Conservation (phyloP, 2,329 filamentous ascomycete species). For the Alternaria metachromatica region DNA sequence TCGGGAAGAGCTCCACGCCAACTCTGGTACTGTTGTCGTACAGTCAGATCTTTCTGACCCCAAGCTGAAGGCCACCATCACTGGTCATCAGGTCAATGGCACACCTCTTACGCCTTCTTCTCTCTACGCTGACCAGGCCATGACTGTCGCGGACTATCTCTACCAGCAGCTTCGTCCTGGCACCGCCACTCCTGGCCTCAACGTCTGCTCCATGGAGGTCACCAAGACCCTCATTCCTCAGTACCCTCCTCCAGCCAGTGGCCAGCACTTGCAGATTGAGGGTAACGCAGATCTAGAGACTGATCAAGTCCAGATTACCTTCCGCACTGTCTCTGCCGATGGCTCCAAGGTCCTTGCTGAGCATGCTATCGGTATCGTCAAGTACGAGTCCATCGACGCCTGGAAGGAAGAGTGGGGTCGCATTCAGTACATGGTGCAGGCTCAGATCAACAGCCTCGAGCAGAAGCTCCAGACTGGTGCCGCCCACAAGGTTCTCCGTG, state of each 20-base stretch:
- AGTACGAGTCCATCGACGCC: constrained; percentile 64
- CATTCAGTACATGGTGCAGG: constrained; percentile 65
- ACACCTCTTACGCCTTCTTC: constrained; percentile 70
- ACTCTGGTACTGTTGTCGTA: constrained; percentile 65
- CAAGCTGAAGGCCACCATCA: constrained; percentile 67
- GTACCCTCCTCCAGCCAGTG: constrained; percentile 55
- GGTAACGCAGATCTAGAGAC: constrained; percentile 65
- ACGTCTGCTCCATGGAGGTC: constrained; percentile 72
- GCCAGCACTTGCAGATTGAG: constrained; percentile 67
- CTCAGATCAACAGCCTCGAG: constrained; percentile 69
- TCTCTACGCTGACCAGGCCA: constrained; percentile 69
- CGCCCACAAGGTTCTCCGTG: constrained; percentile 75
- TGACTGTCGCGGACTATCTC: constrained; percentile 71
- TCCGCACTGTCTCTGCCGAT: constrained; percentile 65
- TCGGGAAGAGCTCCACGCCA: constrained; percentile 67
- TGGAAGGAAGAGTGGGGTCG: constrained; percentile 73
- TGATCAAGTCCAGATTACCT: constrained; percentile 62
- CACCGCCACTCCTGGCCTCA: constrained; percentile 63
- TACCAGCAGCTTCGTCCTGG: constrained; percentile 69
- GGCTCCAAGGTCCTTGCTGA: constrained; percentile 63
- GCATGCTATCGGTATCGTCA: constrained; percentile 68
- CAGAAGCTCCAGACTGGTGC: constrained; percentile 69
- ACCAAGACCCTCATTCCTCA: constrained; percentile 72
- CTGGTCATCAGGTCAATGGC: constrained; percentile 72
- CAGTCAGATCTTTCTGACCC: constrained; percentile 71